Evolutionary conservation across 139 green algal species (phyloP).

Genomic region (Picochlorum sp.): DNA sequence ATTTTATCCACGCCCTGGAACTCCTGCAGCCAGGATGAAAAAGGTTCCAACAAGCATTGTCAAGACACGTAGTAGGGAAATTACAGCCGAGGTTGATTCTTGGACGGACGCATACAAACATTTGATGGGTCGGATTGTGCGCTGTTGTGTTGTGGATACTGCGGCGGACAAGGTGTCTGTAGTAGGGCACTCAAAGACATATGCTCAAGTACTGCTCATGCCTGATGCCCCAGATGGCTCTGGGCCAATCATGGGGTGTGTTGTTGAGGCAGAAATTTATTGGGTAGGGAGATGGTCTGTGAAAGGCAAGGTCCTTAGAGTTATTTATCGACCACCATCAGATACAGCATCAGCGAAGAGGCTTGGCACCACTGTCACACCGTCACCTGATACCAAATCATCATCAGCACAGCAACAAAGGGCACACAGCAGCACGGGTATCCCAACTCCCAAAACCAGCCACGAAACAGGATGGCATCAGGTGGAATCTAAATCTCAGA

Average conservation of each 20-base stretch:
- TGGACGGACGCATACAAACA: slow-evolving; percentile 43
- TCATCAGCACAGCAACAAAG: too few species aligned
- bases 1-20: slow-evolving; percentile 86
- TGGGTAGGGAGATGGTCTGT: slow-evolving; percentile 58
- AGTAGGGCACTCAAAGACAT: slow-evolving; percentile 73
- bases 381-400: background rate
- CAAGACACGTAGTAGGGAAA: slow-evolving; percentile 47
- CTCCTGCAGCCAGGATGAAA: slow-evolving; percentile 84
- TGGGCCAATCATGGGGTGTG: slow-evolving; percentile 51
- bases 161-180: slow-evolving; percentile 64
- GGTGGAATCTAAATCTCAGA: background rate
- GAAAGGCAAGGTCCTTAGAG: slow-evolving; percentile 38
- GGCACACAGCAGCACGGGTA: too few species aligned
- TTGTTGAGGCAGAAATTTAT: slow-evolving; percentile 51
- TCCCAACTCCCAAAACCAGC: too few species aligned
- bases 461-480: too few species aligned
- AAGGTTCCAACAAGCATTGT: slow-evolving; percentile 30
- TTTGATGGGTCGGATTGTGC: slow-evolving; percentile 54
- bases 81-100: slow-evolving; percentile 59
- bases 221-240: slow-evolving; percentile 36
- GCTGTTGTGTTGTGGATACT: slow-evolving; percentile 73
- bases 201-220: slow-evolving; percentile 61
- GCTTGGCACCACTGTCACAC: background rate
- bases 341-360: background rate
- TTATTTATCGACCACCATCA: slow-evolving; percentile 27